Percentiles rank a stretch among this genome's conserved stretches.
phyloP scores from a whole-genome alignment of 345 rosid species.

The Boechera retrofracta region DNA sequence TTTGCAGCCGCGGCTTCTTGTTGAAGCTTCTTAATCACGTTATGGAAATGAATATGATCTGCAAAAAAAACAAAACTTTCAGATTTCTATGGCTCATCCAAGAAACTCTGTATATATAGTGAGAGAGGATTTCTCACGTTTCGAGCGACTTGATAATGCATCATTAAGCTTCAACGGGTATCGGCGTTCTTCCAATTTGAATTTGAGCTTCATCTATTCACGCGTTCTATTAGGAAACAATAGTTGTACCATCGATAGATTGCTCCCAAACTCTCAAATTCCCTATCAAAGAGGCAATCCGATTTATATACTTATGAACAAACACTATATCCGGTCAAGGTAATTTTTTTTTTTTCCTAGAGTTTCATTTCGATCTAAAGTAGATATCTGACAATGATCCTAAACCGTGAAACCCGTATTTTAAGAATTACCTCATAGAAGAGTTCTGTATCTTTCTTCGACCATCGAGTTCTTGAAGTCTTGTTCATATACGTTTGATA shows the following conservation, averaged over 20 bases:
- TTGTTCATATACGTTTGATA: slow-evolving; percentile 73
- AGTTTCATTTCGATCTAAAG: background rate
- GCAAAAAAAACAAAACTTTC: slow-evolving; percentile 29
- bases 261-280: slow-evolving; percentile 75
- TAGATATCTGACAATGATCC: background rate
- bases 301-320: background rate
- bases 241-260: slow-evolving; percentile 72
- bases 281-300: slow-evolving; percentile 49
- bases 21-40: slow-evolving; percentile 63
- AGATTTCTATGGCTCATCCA: background rate
- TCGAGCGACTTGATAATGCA: slow-evolving; percentile 61
- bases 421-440: slow-evolving; percentile 68
- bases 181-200: slow-evolving; percentile 76
- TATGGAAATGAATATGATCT: slow-evolving; percentile 68
- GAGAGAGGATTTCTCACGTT: slow-evolving; percentile 47
- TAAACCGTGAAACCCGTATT: too few species aligned
- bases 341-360: background rate
- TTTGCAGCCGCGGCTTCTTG: slow-evolving; percentile 54
- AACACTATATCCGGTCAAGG: background rate
- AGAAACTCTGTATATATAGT: background rate
- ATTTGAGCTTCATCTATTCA: slow-evolving; percentile 72
- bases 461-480: slow-evolving; percentile 69
- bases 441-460: slow-evolving; percentile 78
- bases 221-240: slow-evolving; percentile 75
- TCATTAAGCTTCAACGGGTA: slow-evolving; percentile 64